Conservation (phyloP, 352 stramenopile species). For the Globisporangium parvum region DNA sequence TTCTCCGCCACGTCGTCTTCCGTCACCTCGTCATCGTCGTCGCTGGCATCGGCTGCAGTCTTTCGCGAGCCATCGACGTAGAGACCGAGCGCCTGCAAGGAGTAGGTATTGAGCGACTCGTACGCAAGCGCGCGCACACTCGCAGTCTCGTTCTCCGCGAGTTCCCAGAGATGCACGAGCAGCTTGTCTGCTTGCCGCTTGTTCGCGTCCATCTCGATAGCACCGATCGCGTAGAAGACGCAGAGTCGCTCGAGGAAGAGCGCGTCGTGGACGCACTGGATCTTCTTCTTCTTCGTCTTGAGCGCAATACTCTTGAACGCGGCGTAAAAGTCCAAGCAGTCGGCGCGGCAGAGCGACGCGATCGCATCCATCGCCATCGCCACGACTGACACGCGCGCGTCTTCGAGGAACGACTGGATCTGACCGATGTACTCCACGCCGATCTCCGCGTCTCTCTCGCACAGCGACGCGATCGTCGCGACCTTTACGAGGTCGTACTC, state of each 20-base stretch:
- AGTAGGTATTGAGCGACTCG: conserved; percentile 33
- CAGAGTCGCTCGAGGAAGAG: conserved; percentile 59
- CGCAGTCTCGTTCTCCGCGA: conserved; percentile 22
- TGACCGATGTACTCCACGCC: conserved; percentile 62
- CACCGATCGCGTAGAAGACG: conserved; percentile 42
- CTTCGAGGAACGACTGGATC: conserved; percentile 55
- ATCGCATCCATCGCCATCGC: conserved; percentile 66
- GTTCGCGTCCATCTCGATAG: conserved; percentile 29
- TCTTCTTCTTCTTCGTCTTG: conserved; percentile 65
- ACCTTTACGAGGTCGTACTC: conserved; percentile 47
- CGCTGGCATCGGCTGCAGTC: conserved; percentile 14
- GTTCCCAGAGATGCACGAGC: conserved; percentile 45
- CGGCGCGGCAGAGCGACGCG: conserved; percentile 37
- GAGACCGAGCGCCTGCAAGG: conserved; percentile 40
- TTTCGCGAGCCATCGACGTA: conserved; percentile 11
- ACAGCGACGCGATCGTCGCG: conserved; percentile 58
- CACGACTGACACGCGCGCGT: conserved; percentile 40
- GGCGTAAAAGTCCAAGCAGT: conserved; percentile 73
- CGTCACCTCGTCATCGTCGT: conserved; percentile 24
- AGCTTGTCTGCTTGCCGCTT: conserved; percentile 38
- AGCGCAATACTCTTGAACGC: conserved; percentile 67
- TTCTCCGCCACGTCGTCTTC: conserved; percentile 41
- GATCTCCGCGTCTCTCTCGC: conserved; percentile 49
- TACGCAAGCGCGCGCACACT: conserved; percentile 41
- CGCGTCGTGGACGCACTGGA: conserved; percentile 31